Evolutionary conservation across 169 alveolate genomes (phyloP), one percentile per base, ranked within the genome.

Genomic region (Eimeria necatrix): DNA sequence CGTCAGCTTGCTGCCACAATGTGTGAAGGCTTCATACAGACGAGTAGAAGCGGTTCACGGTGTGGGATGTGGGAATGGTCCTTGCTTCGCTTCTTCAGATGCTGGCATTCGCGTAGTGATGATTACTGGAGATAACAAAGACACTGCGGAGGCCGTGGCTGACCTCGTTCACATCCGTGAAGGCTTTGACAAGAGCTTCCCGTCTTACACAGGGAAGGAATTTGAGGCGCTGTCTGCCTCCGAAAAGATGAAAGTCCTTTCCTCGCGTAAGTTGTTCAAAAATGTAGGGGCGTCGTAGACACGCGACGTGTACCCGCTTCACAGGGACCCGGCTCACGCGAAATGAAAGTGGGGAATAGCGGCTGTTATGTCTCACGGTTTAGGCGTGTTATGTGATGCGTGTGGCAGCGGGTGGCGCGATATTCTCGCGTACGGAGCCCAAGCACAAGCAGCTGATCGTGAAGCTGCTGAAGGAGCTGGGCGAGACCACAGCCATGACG

Each of bases 101-200:
- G 99, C 99, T 3, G 99, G 99, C 70, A 99, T 99, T 80, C 95
- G 99, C 90, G 99, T 99, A 5, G 98, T 99, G 91, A 99, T 99
- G 99, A 99, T 99, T 76, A 99, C 99, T 9, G 99, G 99, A 0
- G 99, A 99, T 97, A 98, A 98, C 95, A 97, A 99, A 81, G 97
- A 98, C 88, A 99, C 99, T 2, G 99, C 99, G 0, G 99, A 99
- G 96, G 99, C 99, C 41, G 99, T 99, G 88, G 99, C 99, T 0
- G 97, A 97, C 88, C 98, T 99, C 95, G 98, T 99, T 14, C 99
- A 99, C 41, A 99, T 99, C 73, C 95, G 98, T 20, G 91, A 93
- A 12, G 91, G 83, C 20, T 88, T 48, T 7, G 26, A 64, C 46
- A 24, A 88, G 94, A 89, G 51, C 32, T 74, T 49, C 76, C 71